Percentiles rank a stretch among this genome's conserved stretches.
phyloP scores from a whole-genome alignment of 768 basidiomycete species.

The Collybia sordida region DNA sequence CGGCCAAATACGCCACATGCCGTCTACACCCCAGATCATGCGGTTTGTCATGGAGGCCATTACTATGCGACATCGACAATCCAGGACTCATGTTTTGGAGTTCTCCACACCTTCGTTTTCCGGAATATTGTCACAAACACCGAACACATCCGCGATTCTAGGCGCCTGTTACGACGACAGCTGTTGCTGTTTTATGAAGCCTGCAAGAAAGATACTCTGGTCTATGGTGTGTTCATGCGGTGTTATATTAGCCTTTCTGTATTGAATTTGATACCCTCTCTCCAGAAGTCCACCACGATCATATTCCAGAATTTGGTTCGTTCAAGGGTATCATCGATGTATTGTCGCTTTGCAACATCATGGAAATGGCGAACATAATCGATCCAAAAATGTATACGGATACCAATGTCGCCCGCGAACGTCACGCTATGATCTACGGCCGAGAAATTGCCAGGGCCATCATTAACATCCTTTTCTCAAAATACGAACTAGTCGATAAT shows the following conservation, averaged over 20 bases:
- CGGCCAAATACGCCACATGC: background rate
- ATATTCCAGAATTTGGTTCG: background rate
- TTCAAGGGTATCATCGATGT: background rate
- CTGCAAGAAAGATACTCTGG: background rate
- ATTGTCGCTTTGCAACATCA: background rate
- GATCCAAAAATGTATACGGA: background rate
- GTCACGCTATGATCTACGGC: no score
- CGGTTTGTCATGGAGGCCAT: background rate
- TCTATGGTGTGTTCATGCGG: background rate
- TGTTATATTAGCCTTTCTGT: no score
- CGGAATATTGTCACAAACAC: background rate
- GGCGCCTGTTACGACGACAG: background rate
- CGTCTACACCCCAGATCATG: background rate
- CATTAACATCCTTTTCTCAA: no score
- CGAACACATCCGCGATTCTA: background rate
- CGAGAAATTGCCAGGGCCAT: no score
- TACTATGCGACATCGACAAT: slow-evolving; percentile 1
- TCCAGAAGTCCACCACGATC: no score
- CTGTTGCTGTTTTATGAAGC: background rate
- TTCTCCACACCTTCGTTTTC: background rate
- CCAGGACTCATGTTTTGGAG: background rate
- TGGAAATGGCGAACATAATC: background rate
- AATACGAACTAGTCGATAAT: no score
- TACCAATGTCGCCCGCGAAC: no score
- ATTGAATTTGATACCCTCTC: no score